These are phyloP conservation scores for Zhuliangozyma blackwelliae DNA, from an alignment of 1,139 yeast genomes.

Conservation along the genomic window DNA sequence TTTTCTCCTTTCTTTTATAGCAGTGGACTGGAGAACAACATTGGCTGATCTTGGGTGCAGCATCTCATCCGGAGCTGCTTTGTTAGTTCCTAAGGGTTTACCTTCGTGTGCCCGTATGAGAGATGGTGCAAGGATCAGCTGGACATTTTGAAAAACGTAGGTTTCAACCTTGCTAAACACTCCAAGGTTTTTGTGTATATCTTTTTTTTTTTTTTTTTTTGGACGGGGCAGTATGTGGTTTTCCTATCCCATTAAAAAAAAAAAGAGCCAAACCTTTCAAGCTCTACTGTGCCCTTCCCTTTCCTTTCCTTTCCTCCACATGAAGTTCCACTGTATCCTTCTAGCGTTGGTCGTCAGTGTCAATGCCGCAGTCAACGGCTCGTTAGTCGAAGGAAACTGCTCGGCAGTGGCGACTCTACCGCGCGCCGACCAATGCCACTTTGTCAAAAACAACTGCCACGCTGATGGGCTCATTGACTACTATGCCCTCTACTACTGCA, in stretches of 20 bases:
- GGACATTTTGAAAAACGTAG: constrained; percentile 37
- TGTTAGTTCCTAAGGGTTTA: constrained; percentile 58
- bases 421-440: constrained; percentile 38
- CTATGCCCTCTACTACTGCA: constrained; percentile 38
- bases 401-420: constrained; percentile 12
- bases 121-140: constrained; percentile 73
- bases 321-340: too few relatives aligned
- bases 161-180: too few relatives aligned
- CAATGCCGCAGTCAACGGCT: too few relatives aligned
- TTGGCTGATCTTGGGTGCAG: constrained; percentile 80
- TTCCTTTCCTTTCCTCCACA: too few relatives aligned
- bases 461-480: constrained; percentile 41
- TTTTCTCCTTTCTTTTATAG: constrained; percentile 20
- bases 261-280: too few relatives aligned
- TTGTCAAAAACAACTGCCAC: constrained; percentile 35
- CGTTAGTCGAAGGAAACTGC: too few relatives aligned
- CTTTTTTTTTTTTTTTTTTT: too few relatives aligned
- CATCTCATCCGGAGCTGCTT: constrained; percentile 53
- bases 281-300: too few relatives aligned
- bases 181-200: too few relatives aligned
- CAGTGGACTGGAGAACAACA: constrained; percentile 64
- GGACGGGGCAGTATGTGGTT: too few relatives aligned
- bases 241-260: too few relatives aligned
- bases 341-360: too few relatives aligned
- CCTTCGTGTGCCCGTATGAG: constrained; percentile 88